A percentile compares a stretch with the other conserved stretches of the same genome.
Evolutionary conservation across 2,329 filamentous ascomycete species (phyloP).

Genomic region (Ophiostoma sp.): DNA sequence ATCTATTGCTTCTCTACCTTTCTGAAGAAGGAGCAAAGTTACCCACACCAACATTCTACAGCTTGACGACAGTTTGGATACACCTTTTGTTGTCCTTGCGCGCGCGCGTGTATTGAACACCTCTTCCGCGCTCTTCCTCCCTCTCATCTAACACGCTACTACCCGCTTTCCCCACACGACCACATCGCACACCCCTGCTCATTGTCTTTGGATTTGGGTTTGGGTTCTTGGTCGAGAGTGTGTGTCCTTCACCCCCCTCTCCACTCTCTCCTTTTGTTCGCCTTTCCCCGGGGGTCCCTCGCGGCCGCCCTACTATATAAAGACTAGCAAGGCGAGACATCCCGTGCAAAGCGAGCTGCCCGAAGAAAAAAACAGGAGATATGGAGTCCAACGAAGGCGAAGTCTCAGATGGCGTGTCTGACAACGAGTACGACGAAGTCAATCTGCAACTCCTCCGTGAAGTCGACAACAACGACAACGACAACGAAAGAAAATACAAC

Average conservation of each 20-base stretch:
- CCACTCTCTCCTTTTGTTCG: constrained; percentile 20
- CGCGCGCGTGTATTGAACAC: neutral
- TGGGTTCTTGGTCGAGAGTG: neutral
- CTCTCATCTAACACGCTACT: neutral
- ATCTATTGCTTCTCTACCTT: neutral
- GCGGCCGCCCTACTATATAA: constrained; percentile 48
- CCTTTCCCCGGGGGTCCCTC: constrained; percentile 25
- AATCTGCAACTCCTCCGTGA: constrained; percentile 44
- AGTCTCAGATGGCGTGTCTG: constrained; percentile 60
- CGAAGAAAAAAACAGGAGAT: constrained; percentile 41
- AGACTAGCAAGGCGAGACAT: constrained; percentile 48
- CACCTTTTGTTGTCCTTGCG: neutral
- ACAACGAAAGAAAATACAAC: constrained; percentile 30
- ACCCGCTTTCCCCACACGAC: constrained; percentile 4
- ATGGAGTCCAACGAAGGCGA: constrained; percentile 55
- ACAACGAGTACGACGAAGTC: constrained; percentile 55
- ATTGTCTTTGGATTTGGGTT: neutral
- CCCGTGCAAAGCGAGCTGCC: constrained; percentile 44
- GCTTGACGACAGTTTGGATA: neutral
- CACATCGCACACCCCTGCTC: constrained; percentile 8
- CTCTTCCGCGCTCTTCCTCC: neutral
- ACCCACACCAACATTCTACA: constrained; percentile 5
- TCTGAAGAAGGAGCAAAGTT: neutral
- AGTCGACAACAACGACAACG: constrained; percentile 42
- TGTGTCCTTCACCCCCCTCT: neutral